Percentiles rank a stretch among this genome's conserved stretches.
Evolutionary conservation across 495 filamentous ascomycete genomes (phyloP).

Genomic region (Pyronema omphalodes): DNA sequence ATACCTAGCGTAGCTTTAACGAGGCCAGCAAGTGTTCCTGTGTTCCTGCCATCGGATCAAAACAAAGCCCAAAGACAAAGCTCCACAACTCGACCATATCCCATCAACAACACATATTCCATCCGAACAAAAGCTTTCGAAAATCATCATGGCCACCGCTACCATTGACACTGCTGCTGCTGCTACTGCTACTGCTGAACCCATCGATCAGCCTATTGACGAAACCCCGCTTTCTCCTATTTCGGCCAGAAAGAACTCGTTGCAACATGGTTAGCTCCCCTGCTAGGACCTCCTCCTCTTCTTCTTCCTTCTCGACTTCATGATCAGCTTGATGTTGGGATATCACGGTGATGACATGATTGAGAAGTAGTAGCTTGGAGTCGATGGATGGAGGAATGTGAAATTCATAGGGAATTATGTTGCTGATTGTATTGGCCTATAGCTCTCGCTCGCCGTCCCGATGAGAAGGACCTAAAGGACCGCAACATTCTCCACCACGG

Average conservation of each 20-base stretch:
- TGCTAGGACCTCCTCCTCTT: neutral
- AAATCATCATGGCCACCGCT: no score
- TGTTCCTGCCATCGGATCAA: no score
- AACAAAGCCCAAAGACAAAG: no score
- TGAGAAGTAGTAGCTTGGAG: no score
- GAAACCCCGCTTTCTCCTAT: constrained; percentile 18
- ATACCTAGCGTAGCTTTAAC: no score
- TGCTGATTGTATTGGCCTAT: no score
- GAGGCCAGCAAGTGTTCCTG: no score
- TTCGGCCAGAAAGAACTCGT: constrained; percentile 19
- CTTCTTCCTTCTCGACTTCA: neutral
- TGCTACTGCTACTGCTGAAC: neutral
- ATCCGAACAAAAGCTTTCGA: neutral
- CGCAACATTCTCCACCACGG: constrained; percentile 19
- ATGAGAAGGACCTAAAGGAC: constrained; percentile 21
- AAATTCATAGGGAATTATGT: no score
- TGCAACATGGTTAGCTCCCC: neutral
- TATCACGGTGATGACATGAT: no score
- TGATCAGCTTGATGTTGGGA: no score
- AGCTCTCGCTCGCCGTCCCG: constrained; percentile 20
- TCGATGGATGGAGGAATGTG: no score
- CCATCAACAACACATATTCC: neutral
- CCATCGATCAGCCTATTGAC: constrained; percentile 6
- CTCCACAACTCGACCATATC: neutral
- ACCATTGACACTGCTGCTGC: no score